These are phyloP conservation scores for Wickerhamiella vanderwaltii DNA, from an alignment of 805 yeast genomes.

Conservation along the genomic window DNA sequence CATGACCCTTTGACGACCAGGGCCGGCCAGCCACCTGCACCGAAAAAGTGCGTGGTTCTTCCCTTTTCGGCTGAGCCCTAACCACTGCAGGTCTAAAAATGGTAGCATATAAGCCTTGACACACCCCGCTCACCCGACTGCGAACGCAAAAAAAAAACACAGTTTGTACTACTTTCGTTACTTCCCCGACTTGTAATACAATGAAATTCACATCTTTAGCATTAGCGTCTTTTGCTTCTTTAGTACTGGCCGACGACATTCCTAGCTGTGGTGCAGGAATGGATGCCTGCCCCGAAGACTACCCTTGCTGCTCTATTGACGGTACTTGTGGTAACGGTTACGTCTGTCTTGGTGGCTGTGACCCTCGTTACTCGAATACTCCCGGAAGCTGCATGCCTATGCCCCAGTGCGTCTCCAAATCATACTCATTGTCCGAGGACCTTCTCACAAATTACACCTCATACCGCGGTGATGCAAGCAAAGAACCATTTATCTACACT, in stretches of 20 bases:
- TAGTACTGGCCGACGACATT: constrained; percentile 10
- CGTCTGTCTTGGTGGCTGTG: constrained; percentile 79
- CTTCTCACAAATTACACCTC: constrained; percentile 28
- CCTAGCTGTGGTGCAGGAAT: constrained; percentile 22
- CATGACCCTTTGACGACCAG: too few species aligned
- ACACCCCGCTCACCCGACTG: neutral
- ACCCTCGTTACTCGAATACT: constrained; percentile 56
- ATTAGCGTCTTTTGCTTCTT: constrained; percentile 4
- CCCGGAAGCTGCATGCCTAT: constrained; percentile 69
- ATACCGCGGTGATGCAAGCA: constrained; percentile 61
- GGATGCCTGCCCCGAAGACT: constrained; percentile 52
- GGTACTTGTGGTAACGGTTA: constrained; percentile 73
- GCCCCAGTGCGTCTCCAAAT: constrained; percentile 51
- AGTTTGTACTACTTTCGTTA: too few species aligned
- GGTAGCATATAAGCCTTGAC: constrained; percentile 2
- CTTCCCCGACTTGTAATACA: too few species aligned
- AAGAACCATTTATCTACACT: constrained; percentile 56
- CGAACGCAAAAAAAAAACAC: neutral
- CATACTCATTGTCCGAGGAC: constrained; percentile 25
- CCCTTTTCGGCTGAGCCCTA: neutral
- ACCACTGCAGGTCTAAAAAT: too few species aligned
- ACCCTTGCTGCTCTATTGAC: constrained; percentile 78
- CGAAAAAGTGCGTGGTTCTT: constrained; percentile 1
- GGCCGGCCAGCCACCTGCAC: too few species aligned
- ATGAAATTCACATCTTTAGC: constrained; percentile 4